Evolutionary conservation across 441 rosid species (phyloP), one percentile per base, ranked within the genome.

Genomic region (Jatropha podagrica): DNA sequence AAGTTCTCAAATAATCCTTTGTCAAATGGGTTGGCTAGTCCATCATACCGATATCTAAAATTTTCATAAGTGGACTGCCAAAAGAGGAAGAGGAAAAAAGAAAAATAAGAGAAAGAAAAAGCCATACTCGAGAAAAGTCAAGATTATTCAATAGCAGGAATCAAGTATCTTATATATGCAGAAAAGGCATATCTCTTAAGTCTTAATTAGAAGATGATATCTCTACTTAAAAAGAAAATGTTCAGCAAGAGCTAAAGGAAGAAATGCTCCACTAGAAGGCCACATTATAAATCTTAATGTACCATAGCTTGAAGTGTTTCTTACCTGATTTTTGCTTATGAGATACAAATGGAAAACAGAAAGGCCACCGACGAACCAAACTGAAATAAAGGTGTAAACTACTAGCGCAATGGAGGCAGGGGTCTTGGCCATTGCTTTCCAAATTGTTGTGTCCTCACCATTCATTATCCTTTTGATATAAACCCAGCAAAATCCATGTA

Each of bases 321-420:
- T 77, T 79, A 96, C 99, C 93, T 96, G 98, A 83, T 96, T 96
- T 83, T 88, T 91, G 72, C 94, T 88, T 68, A 96, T 94, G 73
- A 96, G 91, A 81, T 96, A 96, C 72, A 88, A 82, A 82, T 96
- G 99, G 85, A 92, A 96, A 72, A 90, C 84, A 0, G 93, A 82
- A 52, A 96, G 90, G n/a, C 99, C 99, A 72, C 96, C 98, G 66
- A 96, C 99, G 81, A 96, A 94, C 99, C 99, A 96, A 80, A 92
- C 84, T 0, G 83, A 85, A 61, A 94, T 81, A 75, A 96, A 96
- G 61, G 90, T 82, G 85, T 94, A 92, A 75, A 88, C 65, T 64
- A 94, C 76, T 44, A 94, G 77, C 2, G 82, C 92, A 14, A 91
- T 88, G 71, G 99, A 96, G 71, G 97, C 96, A 38, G 99, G 99